A percentile compares a stretch with the other conserved stretches of the same genome.
phyloP scores from a whole-genome alignment of 768 basidiomycete species.

The Lentinula aciculospora region DNA sequence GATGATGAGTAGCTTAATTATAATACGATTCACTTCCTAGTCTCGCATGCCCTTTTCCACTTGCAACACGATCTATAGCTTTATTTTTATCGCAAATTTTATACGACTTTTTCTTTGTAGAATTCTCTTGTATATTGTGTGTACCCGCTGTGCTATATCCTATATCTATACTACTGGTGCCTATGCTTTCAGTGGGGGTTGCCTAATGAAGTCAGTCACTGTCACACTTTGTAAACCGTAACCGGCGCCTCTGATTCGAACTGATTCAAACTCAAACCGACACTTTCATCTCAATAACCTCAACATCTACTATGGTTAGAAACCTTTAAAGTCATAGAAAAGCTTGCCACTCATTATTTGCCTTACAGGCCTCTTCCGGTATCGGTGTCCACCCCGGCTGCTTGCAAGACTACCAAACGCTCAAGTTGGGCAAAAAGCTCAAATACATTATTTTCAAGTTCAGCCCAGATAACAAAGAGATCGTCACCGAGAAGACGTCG shows the following conservation, averaged over 20 bases:
- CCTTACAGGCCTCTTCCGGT: constrained; percentile 60
- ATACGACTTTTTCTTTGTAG: neutral
- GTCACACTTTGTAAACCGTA: neutral
- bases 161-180: too few relatives aligned
- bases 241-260: neutral
- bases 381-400: constrained; percentile 56
- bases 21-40: neutral
- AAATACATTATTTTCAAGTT: constrained; percentile 85
- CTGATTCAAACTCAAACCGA: neutral
- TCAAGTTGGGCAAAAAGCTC: constrained; percentile 71
- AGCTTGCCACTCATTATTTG: neutral
- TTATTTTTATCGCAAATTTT: neutral
- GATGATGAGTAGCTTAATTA: neutral
- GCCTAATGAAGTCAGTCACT: neutral
- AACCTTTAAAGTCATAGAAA: too few relatives aligned
- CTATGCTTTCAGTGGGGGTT: too few relatives aligned
- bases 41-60: neutral
- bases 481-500: constrained; percentile 71
- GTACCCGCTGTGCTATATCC: neutral
- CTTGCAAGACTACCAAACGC: constrained; percentile 51
- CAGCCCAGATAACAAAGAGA: constrained; percentile 56
- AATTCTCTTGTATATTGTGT: neutral
- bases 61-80: neutral
- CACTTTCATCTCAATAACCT: constrained; percentile 7
- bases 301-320: neutral